Percentiles rank a stretch among this genome's conserved stretches.
Conservation (phyloP, 768 basidiomycete species). For the Suillus sp. region DNA sequence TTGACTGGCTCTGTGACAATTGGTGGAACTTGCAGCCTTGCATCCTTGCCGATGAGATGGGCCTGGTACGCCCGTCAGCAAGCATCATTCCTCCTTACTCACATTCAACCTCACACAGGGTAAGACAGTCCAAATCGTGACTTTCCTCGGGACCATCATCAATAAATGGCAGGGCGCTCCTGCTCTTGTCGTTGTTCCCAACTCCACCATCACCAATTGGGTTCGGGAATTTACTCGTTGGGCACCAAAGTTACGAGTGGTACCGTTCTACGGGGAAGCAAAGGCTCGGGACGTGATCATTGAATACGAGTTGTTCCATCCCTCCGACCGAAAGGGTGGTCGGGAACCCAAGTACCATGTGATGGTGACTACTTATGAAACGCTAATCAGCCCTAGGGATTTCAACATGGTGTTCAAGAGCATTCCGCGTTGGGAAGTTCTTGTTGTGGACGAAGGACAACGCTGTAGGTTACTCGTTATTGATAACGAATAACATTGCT, state of each 20-base stretch:
- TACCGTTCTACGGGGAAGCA: conserved; percentile 84
- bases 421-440: conserved; percentile 89
- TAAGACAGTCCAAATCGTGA: conserved; percentile 90
- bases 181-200: conserved; percentile 90
- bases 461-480: conserved; percentile 56
- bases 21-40: conserved; percentile 87
- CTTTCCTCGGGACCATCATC: conserved; percentile 73
- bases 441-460: conserved; percentile 94
- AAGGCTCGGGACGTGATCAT: conserved; percentile 80
- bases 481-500: conserved; percentile 6
- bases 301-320: conserved; percentile 78
- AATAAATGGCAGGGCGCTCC: conserved; percentile 65
- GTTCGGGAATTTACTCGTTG: conserved; percentile 87
- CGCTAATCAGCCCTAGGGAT: conserved; percentile 68
- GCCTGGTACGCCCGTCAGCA: conserved; percentile 54
- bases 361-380: conserved; percentile 91
- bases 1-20: conserved; percentile 84
- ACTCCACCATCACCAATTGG: conserved; percentile 96
- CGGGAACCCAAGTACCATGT: conserved; percentile 80
- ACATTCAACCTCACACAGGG: conserved; percentile 48
- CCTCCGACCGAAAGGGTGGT: conserved; percentile 38
- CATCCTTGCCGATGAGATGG: conserved; percentile 98
- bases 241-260: conserved; percentile 69
- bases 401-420: conserved; percentile 75
- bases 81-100: conserved; percentile 12